Evolutionary conservation across 2,329 filamentous ascomycete species (phyloP), one percentile per base, ranked within the genome.

Genomic region (Davidsoniella neocaledoniae): DNA sequence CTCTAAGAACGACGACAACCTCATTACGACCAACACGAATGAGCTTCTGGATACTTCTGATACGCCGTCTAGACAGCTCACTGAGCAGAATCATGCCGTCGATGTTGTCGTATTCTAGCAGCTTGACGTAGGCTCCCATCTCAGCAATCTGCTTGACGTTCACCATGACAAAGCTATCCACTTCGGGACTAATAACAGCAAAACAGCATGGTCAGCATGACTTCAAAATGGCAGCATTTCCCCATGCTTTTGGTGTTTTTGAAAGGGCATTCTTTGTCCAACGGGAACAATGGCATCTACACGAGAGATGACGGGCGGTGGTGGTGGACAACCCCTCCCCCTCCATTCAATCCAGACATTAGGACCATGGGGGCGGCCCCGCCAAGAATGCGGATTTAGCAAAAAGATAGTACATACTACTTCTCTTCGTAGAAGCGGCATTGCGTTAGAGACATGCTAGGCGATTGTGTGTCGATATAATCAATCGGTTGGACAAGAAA

Each of bases 81-180:
- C 86, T 94, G 57, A 98, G 86, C 58, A 98, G 73, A 62, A 98
- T 98, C 93, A 98, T 98, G 78, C 91, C 91, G 65, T 98, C 93
- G 62, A 98, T 98, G 71, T 96, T 95, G 70, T 98, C 91, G 70
- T 98, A 98, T 72, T 98, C 91, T 60, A 98, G 82, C 51, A 98
- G 81, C 72, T 98, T 98, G 63, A 98, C 93, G 67, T 98, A 98
- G 61, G 93, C 91, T 67, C 91, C 91, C 93, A 98, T 98, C 70
- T 98, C 93, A 66, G 91, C 91, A 64, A 98, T 98, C 84, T 91
- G 87, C 78, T 94, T 94, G 61, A 96, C 91, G 69, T 96, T 98
- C 66, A 98, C 91, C 91, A 98, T 98, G 65, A 98, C 93, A 70
- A 95, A 96, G 75, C 86, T 94, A 71, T 98, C 91, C 65, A 98